Conservation (phyloP, 495 filamentous ascomycete genomes). For the Xanthoparmelia taractica region DNA sequence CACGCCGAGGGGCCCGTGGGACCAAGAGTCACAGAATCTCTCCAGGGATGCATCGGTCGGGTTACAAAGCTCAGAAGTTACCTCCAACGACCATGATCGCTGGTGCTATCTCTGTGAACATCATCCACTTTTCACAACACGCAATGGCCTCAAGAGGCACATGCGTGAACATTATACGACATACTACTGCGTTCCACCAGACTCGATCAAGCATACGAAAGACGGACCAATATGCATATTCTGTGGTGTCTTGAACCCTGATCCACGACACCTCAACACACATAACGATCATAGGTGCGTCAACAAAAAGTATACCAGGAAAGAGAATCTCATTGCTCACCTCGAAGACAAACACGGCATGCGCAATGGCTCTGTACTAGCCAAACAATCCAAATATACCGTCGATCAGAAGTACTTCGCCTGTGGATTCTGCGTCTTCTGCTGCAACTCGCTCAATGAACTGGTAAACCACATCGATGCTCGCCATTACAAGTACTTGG, state of each 20-base stretch:
- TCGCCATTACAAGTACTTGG: background rate
- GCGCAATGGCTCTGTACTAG: background rate
- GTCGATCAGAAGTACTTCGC: background rate
- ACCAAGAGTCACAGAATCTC: background rate
- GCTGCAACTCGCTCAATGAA: background rate
- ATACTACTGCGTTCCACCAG: background rate
- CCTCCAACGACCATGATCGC: background rate
- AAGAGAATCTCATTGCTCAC: background rate
- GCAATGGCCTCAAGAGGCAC: slow-evolving; percentile 10
- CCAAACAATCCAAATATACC: background rate
- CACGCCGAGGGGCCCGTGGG: background rate
- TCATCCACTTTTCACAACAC: background rate
- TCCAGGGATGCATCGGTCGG: slow-evolving; percentile 1
- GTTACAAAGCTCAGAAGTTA: background rate
- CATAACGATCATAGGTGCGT: background rate
- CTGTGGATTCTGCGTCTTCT: slow-evolving; percentile 4
- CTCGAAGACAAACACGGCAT: background rate
- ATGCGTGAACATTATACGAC: slow-evolving; percentile 9
- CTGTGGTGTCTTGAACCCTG: background rate
- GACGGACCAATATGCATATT: background rate
- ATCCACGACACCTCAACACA: background rate
- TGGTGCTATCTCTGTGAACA: slow-evolving; percentile 5
- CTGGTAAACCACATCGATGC: slow-evolving; percentile 9
- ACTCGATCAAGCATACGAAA: background rate
- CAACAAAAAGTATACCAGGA: background rate